Base-by-base conservation (phyloP, 495 filamentous ascomycete genomes). In the Lepraria neglecta region DNA sequence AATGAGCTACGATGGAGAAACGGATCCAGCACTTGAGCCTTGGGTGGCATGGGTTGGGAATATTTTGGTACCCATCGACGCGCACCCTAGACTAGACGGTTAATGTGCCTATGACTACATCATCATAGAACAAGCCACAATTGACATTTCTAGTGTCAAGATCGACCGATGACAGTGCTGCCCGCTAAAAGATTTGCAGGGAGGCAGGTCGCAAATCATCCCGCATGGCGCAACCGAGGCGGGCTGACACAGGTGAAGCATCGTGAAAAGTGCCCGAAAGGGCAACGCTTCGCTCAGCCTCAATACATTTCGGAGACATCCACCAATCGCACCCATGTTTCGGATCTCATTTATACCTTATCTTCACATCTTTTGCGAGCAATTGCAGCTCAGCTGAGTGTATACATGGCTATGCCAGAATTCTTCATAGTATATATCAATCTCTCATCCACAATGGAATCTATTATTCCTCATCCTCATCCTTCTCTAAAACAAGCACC, bases 231-330 rank as follows among this genome's bases (percentile, higher is more conserved):
- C 10, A 35, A 35, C 1, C 33, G 33, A 35, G 33, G 6, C 33
- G 10, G 33, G 10, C 33, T 35, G 33, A 35, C 33, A 35, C 1
- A 35, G 15, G 15, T 52, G 4, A 19, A 24, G 24, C 9, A 12
- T 48, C 56, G 44, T 28, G n/a, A 6, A 47, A 4, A n/a, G 3
- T 59, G 17, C 57, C 44, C 7, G 4, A 50, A 59, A n/a, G 1
- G 56, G 43, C 10, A 35, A 58, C 9, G 30, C 21, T 14, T 40
- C n/a, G 3, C 57, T 59, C 31, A 48, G 57, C 57, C 31, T 48
- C 43, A 46, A 28, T 6, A n/a, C 28, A 3, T 7, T 21, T 47
- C 43, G 30, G 27, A 5, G 35, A 59, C 15, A 27, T 38, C 28
- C 44, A 50, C 44, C 56, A 59, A 50, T 59, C 11, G 14, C 28